Percentiles rank a stretch among this genome's conserved stretches.
phyloP scores from a whole-genome alignment of 257 asterid species.

The Solanum gandarillasii region DNA sequence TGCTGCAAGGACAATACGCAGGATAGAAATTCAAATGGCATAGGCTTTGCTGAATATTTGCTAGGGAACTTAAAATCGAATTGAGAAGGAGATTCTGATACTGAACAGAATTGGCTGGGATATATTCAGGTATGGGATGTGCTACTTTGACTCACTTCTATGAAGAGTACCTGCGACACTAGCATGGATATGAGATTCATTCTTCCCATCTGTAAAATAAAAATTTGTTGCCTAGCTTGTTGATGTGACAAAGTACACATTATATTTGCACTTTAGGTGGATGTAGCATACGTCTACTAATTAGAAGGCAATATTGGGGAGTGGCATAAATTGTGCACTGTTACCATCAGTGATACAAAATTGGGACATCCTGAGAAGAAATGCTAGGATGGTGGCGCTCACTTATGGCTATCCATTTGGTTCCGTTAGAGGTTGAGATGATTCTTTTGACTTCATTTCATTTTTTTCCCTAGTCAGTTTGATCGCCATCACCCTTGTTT shows the following conservation, averaged over 20 bases:
- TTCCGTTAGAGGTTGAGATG: constrained; percentile 23
- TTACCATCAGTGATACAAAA: constrained; percentile 2
- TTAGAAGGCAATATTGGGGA: constrained; percentile 32
- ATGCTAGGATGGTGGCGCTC: constrained; percentile 9
- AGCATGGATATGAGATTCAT: constrained; percentile 38
- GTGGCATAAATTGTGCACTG: not conserved
- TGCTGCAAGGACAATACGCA: not conserved
- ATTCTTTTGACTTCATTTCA: constrained; percentile 22
- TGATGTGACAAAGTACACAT: constrained; percentile 37
- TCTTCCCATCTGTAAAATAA: constrained; percentile 48
- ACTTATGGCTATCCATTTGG: constrained; percentile 19
- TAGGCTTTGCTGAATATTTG: not conserved
- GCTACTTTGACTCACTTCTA: constrained; percentile 15
- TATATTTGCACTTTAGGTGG: constrained; percentile 31
- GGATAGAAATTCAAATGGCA: constrained; percentile 1
- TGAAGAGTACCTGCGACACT: constrained; percentile 26
- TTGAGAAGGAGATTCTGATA: constrained; percentile 22
- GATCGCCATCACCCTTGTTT: not conserved
- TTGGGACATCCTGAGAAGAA: constrained; percentile 8
- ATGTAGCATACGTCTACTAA: constrained; percentile 14
- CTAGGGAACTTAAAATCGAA: not conserved
- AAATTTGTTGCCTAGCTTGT: constrained; percentile 33
- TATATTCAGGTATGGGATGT: constrained; percentile 5
- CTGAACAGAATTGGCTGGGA: constrained; percentile 14
- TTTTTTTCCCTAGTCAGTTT: constrained; percentile 4